Evolutionary conservation across 768 basidiomycete species (phyloP), one percentile per base, ranked within the genome.

Genomic region (Hypholoma sublateritium): DNA sequence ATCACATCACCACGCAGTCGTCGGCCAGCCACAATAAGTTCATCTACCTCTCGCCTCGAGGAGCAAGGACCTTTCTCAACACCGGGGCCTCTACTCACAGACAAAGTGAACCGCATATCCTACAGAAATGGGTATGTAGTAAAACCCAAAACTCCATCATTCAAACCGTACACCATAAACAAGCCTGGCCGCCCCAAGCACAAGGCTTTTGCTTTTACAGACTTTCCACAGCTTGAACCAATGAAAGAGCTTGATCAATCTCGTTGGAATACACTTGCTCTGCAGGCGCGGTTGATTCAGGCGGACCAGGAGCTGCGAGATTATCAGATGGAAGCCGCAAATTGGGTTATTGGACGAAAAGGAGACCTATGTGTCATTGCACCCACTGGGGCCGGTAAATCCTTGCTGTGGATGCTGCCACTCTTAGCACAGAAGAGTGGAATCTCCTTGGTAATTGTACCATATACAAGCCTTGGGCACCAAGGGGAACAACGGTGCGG

Each of bases 301-400:
- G 14, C 24, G 48, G 28, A 34, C 8, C 25, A 45, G 47, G 13
- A 22, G 12, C 25, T 60, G 19, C 7, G 24, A 22, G 57, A 59
- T 0, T 67, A 54, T 39, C 68, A 69, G 43, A 19, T 62, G 9
- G 57, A 66, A 21, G 55, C 60, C 0, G 47, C 63, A 1, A 67
- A 69, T 28, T 42, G 42, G 8, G 50, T 66, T 11, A 47, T 69
- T 1, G 22, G 39, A 47, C 59, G 58, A 1, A n/a, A 21, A 0
- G 47, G 59, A 1, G 65, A 67, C 41, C 45, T 64, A 14, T 52
- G 62, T 24, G 36, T 67, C 0, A 60, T 69, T 8, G 53, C 66
- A 0, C 62, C 66, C 9, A 69, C 66, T 2, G 67, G 66, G 0
- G 49, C 62, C 0, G 64, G 67, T 5, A 69, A 69, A 49, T 67